Conservation (phyloP, 73 alveolate genomes). For the Blepharisma japonicum region DNA sequence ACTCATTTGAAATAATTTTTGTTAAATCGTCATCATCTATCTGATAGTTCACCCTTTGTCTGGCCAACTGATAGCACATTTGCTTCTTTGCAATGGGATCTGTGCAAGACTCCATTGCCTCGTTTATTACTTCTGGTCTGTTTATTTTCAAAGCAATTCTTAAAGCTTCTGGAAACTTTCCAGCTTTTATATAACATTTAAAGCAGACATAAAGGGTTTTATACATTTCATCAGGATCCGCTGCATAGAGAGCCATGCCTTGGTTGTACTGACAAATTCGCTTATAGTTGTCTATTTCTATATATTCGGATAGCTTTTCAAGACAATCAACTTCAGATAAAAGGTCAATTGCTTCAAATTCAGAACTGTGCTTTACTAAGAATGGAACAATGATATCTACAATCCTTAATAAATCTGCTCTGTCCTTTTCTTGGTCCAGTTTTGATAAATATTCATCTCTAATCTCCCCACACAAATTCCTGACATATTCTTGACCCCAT, state of each 20-base stretch:
- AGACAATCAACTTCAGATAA: conserved; percentile 88
- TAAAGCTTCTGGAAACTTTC: conserved; percentile 92
- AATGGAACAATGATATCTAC: conserved; percentile 87
- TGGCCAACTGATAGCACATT: conserved; percentile 89
- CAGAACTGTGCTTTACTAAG: conserved; percentile 84
- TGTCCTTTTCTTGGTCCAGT: conserved; percentile 43
- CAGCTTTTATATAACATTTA: conserved; percentile 65
- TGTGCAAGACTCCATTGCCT: conserved; percentile 65
- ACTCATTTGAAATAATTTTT: conserved; percentile 85
- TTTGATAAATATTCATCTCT: conserved; percentile 72
- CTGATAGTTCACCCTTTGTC: conserved; percentile 75
- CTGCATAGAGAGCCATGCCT: conserved; percentile 76
- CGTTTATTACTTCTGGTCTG: conserved; percentile 68
- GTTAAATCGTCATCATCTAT: conserved; percentile 73
- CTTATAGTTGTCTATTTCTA: conserved; percentile 72
- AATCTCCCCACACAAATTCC: conserved; percentile 85
- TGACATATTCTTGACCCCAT: conserved; percentile 96
- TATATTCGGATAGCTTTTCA: conserved; percentile 61
- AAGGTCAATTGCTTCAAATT: conserved; percentile 63
- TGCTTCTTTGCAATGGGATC: conserved; percentile 69
- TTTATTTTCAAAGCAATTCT: conserved; percentile 96
- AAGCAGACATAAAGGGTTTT: conserved; percentile 69
- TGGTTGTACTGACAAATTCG: conserved; percentile 83
- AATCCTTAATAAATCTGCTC: conserved; percentile 65
- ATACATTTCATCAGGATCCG: conserved; percentile 91